Evolutionary conservation across 495 filamentous ascomycete genomes (phyloP).

Genomic region (Penicillium antarcticum): DNA sequence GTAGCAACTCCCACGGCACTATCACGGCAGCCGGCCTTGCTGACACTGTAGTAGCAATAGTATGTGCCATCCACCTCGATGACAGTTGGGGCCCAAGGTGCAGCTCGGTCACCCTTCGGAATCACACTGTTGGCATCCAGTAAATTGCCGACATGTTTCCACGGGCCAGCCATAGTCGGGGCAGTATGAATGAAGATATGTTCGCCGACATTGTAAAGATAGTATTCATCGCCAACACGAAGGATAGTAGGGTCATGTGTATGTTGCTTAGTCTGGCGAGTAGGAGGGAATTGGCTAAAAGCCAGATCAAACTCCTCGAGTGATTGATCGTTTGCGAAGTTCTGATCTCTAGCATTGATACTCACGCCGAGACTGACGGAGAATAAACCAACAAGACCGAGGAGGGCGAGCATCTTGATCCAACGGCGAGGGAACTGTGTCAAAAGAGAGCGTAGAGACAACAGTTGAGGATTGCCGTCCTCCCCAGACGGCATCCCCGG

Average conservation of each 20-base stretch:
- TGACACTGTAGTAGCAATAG: constrained; percentile 73
- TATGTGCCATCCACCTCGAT: constrained; percentile 52
- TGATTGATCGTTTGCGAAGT: neutral
- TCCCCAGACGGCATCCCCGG: constrained; percentile 15
- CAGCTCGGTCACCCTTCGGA: constrained; percentile 34
- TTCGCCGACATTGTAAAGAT: constrained; percentile 35
- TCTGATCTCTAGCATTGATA: constrained; percentile 6
- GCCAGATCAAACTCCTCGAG: constrained; percentile 9
- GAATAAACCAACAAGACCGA: constrained; percentile 21
- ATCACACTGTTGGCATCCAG: constrained; percentile 38
- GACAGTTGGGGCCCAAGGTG: constrained; percentile 62
- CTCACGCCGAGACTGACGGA: constrained; percentile 13
- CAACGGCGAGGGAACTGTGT: constrained; percentile 20
- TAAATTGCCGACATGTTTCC: constrained; percentile 34
- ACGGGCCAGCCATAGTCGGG: constrained; percentile 37
- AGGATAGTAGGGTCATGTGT: constrained; percentile 44
- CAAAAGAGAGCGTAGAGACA: constrained; percentile 17
- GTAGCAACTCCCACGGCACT: constrained; percentile 72
- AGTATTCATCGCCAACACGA: constrained; percentile 28
- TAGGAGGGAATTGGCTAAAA: constrained; percentile 19
- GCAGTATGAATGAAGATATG: constrained; percentile 35
- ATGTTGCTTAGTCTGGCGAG: constrained; percentile 30
- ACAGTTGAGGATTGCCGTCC: constrained; percentile 15
- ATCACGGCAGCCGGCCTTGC: constrained; percentile 61
- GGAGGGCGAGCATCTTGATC: constrained; percentile 22